A percentile compares a stretch with the other conserved stretches of the same genome.
These are phyloP conservation scores for Solanum pennellii DNA, from an alignment of 257 asterid species.

Conservation along the genomic window DNA sequence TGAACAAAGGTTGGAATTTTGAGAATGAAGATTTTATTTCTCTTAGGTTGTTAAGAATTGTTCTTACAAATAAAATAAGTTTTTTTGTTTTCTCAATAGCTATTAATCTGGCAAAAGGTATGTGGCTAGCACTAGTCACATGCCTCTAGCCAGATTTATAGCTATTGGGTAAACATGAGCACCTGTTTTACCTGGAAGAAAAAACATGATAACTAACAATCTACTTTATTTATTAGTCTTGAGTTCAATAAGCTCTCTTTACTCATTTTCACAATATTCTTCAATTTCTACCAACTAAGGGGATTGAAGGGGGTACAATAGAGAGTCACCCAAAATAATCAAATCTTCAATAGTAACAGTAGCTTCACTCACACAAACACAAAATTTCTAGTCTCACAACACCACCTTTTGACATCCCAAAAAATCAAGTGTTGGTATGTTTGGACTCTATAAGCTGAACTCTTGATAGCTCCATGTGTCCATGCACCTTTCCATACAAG, in stretches of 20 bases:
- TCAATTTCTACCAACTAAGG: too few species aligned
- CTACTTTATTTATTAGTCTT: neutral
- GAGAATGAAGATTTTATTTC: neutral
- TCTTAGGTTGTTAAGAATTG: neutral
- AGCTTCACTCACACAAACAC: too few species aligned
- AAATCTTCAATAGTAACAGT: too few species aligned
- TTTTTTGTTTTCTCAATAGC: neutral
- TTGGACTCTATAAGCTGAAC: too few species aligned
- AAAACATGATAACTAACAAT: neutral
- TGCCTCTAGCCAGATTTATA: neutral
- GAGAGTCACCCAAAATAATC: too few species aligned
- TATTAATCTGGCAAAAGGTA: neutral
- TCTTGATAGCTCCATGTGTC: too few species aligned
- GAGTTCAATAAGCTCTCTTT: neutral
- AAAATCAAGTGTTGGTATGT: too few species aligned
- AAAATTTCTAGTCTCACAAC: too few species aligned
- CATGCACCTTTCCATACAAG: too few species aligned
- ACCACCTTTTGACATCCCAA: too few species aligned
- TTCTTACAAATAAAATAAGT: neutral
- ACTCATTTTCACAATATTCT: too few species aligned
- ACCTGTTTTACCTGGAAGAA: neutral
- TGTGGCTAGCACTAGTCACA: neutral
- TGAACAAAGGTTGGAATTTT: neutral
- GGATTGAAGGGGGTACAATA: too few species aligned
- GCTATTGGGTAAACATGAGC: neutral